Evolutionary conservation across 2,329 filamentous ascomycete species (phyloP).

Genomic region (Gnomoniopsis smithogilvyi): DNA sequence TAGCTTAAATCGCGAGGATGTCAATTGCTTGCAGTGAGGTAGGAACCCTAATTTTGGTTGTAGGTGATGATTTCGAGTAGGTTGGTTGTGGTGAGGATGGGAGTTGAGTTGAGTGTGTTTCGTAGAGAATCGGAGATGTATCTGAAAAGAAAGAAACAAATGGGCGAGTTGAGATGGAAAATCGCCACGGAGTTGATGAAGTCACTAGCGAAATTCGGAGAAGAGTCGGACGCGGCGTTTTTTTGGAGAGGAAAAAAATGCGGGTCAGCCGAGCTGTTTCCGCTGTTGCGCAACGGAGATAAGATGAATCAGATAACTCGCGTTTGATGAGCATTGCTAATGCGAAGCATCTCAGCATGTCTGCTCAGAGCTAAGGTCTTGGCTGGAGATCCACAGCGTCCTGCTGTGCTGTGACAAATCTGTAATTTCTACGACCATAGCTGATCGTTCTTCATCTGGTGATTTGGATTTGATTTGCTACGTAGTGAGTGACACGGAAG

Average conservation of each 20-base stretch:
- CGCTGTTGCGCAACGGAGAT: slow-evolving; percentile 11
- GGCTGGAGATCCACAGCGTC: not conserved
- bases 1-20: not conserved
- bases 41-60: not conserved
- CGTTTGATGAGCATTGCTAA: slow-evolving; percentile 8
- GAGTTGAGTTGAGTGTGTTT: not conserved
- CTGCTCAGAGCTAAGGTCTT: not conserved
- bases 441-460: too few relatives aligned
- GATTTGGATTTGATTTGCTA: too few relatives aligned
- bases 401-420: not conserved
- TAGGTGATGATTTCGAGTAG: not conserved
- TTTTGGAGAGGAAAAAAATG: not conserved
- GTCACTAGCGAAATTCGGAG: slow-evolving; percentile 26
- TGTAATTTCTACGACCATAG: not conserved
- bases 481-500: too few relatives aligned
- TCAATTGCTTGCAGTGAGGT: not conserved
- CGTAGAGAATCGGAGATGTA: not conserved
- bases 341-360: not conserved
- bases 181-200: slow-evolving; percentile 9
- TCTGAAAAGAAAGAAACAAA: not conserved
- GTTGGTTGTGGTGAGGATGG: too few relatives aligned
- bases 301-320: slow-evolving; percentile 15
- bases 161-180: not conserved
- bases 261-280: not conserved
- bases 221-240: slow-evolving; percentile 5